Percentiles rank a stretch among this genome's conserved stretches.
Conservation (phyloP, 345 rosid species). For the Gossypium stocksii region DNA sequence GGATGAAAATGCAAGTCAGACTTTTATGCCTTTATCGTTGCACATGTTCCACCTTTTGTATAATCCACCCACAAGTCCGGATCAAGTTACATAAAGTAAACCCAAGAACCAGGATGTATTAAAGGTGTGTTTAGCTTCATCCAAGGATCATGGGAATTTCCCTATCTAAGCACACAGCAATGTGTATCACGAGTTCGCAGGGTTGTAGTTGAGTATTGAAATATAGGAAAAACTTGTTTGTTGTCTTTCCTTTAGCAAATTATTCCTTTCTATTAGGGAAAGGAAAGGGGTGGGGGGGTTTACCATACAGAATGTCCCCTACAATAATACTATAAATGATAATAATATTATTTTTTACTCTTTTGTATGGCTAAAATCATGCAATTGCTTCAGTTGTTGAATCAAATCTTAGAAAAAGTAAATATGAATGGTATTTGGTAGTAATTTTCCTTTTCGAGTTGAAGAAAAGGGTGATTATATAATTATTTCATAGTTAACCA, state of each 20-base stretch:
- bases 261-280: background rate
- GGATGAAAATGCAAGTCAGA: background rate
- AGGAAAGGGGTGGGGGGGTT: too few species aligned
- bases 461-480: background rate
- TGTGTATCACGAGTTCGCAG: background rate
- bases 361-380: background rate
- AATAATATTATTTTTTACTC: too few species aligned
- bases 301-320: background rate
- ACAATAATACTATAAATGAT: background rate
- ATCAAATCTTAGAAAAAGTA: background rate
- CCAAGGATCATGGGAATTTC: background rate
- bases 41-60: background rate
- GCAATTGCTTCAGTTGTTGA: background rate
- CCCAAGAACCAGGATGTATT: background rate
- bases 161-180: background rate
- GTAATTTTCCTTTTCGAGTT: too few species aligned
- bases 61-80: background rate
- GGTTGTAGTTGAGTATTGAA: background rate
- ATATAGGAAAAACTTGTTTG: background rate
- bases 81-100: too few species aligned
- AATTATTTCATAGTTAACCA: too few species aligned
- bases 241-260: background rate
- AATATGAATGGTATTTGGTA: background rate
- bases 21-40: background rate
- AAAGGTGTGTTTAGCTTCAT: background rate